phyloP scores from a whole-genome alignment of 352 stramenopile genomes.

The Globisporangium nagaii region DNA sequence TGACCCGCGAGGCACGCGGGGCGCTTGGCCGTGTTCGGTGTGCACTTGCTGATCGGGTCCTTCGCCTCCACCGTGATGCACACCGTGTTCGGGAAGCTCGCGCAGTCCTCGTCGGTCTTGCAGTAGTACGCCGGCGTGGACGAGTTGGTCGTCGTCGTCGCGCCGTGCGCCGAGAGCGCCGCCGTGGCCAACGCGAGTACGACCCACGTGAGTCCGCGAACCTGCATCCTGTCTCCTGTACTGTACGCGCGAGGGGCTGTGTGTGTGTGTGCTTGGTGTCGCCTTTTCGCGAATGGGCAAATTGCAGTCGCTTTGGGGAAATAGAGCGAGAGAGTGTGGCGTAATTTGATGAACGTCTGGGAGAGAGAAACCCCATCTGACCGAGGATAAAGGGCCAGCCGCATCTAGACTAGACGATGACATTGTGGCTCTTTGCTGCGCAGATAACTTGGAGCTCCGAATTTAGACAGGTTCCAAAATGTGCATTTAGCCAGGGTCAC shows the following conservation, averaged over 20 bases:
- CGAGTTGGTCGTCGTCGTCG: slow-evolving; percentile 1
- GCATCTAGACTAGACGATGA: too few relatives aligned
- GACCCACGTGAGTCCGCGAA: slow-evolving; percentile 7
- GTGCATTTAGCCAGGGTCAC: too few relatives aligned
- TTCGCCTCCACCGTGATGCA: slow-evolving; percentile 80
- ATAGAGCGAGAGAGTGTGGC: neutral
- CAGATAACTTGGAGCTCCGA: too few relatives aligned
- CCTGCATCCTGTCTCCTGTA: slow-evolving; percentile 4
- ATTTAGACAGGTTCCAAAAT: too few relatives aligned
- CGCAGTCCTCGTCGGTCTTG: slow-evolving; percentile 66
- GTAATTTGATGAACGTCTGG: neutral
- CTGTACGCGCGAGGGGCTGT: too few relatives aligned
- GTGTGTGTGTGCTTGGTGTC: neutral
- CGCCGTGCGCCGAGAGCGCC: slow-evolving; percentile 3
- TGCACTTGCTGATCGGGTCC: slow-evolving; percentile 74
- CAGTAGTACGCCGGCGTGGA: slow-evolving; percentile 40
- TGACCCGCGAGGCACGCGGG: slow-evolving; percentile 59
- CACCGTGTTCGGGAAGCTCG: slow-evolving; percentile 51
- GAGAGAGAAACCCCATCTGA: too few relatives aligned
- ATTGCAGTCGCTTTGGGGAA: too few relatives aligned
- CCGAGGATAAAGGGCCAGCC: too few relatives aligned
- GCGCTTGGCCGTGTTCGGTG: slow-evolving; percentile 65
- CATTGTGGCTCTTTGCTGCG: too few relatives aligned
- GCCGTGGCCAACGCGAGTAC: slow-evolving; percentile 10
- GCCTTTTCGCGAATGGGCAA: neutral